Percentiles rank a stretch among this genome's conserved stretches.
Conservation (phyloP, 2,329 filamentous ascomycete genomes). For the Leptodontidium sp. region DNA sequence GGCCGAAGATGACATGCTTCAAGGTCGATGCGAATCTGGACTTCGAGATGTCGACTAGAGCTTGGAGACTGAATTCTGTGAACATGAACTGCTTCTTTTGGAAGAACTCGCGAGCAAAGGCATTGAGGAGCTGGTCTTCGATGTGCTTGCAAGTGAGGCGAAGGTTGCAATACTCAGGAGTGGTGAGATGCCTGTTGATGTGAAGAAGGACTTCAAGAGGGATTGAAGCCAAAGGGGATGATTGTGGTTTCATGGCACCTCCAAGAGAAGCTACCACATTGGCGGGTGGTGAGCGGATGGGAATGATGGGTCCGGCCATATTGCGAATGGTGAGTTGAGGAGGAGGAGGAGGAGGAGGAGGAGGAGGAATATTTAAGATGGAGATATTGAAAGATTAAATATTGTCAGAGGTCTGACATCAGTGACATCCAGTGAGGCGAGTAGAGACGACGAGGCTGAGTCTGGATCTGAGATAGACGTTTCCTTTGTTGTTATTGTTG, state of each 20-base stretch:
- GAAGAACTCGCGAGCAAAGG: constrained; percentile 70
- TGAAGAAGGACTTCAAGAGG: constrained; percentile 57
- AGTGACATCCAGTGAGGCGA: neutral
- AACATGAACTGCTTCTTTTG: constrained; percentile 72
- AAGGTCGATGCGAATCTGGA: constrained; percentile 49
- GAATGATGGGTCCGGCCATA: neutral
- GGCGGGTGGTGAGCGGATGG: neutral
- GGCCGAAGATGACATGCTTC: constrained; percentile 59
- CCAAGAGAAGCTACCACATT: constrained; percentile 12
- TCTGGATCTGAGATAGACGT: too few relatives aligned
- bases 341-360: too few relatives aligned
- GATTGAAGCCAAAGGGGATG: constrained; percentile 28
- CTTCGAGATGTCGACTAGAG: constrained; percentile 50
- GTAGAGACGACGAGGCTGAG: neutral
- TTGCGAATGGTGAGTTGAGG: neutral
- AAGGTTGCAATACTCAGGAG: constrained; percentile 61
- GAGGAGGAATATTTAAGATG: neutral
- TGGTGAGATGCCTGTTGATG: constrained; percentile 61
- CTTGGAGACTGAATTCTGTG: constrained; percentile 62
- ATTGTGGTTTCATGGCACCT: neutral
- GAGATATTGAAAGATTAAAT: neutral
- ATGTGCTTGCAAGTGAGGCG: constrained; percentile 63
- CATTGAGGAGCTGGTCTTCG: constrained; percentile 61
- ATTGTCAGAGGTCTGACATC: neutral
- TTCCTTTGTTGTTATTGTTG: too few relatives aligned